Conservation (phyloP, 352 stramenopile species). For the Elongisporangium senticosum region DNA sequence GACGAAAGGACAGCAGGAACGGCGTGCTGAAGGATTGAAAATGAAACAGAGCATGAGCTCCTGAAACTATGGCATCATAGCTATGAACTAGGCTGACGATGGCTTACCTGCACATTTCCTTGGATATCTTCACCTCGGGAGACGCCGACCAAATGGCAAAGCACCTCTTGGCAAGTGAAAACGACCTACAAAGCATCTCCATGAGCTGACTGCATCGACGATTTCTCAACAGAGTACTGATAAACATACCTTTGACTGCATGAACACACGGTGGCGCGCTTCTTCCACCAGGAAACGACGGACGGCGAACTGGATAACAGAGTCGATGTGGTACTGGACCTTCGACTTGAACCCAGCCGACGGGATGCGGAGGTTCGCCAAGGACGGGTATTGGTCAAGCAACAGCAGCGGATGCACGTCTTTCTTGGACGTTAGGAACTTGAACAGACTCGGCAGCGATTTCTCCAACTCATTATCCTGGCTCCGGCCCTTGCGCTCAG, state of each 20-base stretch:
- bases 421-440: slow-evolving; percentile 27
- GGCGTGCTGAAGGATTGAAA: slow-evolving; percentile 37
- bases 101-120: slow-evolving; percentile 62
- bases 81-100: slow-evolving; percentile 2
- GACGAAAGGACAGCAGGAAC: slow-evolving; percentile 62
- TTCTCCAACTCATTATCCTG: slow-evolving; percentile 32
- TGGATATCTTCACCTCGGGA: slow-evolving; percentile 58
- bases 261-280: slow-evolving; percentile 41
- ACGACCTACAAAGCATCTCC: slow-evolving; percentile 27
- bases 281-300: slow-evolving; percentile 52
- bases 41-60: background rate
- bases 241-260: slow-evolving; percentile 9
- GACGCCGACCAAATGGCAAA: slow-evolving; percentile 52
- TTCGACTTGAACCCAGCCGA: slow-evolving; percentile 34
- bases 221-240: background rate
- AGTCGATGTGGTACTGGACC: slow-evolving; percentile 42
- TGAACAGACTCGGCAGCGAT: slow-evolving; percentile 23
- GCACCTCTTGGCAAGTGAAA: slow-evolving; percentile 32
- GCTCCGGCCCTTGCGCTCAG: slow-evolving; percentile 24
- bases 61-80: background rate
- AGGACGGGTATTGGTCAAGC: slow-evolving; percentile 41
- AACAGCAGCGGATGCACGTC: slow-evolving; percentile 36
- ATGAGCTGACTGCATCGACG: background rate
- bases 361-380: slow-evolving; percentile 43
- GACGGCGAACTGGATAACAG: slow-evolving; percentile 48